Base-by-base conservation (phyloP, 352 stramenopile genomes). In the Thalassiosira exigua region DNA sequence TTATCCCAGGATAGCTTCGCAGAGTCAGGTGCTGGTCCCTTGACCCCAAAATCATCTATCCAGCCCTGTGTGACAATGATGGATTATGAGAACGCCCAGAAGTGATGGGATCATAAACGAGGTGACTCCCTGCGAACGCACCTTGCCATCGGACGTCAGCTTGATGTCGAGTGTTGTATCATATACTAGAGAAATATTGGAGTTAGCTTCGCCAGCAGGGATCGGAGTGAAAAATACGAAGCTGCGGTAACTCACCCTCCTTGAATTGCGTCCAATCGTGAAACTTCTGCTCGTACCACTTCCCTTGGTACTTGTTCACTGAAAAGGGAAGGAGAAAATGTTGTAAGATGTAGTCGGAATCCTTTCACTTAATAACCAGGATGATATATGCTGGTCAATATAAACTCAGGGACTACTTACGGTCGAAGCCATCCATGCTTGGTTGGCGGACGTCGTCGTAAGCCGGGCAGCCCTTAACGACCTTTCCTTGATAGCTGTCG, bases 201-300 rank as follows among this genome's bases (percentile, higher is more conserved):
- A n/a, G n/a, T n/a, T n/a, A n/a, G n/a, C n/a, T n/a, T n/a, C n/a
- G n/a, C n/a, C n/a, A n/a, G n/a, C n/a, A n/a, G n/a, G n/a, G n/a
- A n/a, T n/a, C n/a, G n/a, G n/a, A n/a, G n/a, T n/a, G n/a, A n/a
- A n/a, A n/a, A n/a, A n/a, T n/a, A n/a, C n/a, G n/a, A n/a, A n/a
- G n/a, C n/a, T n/a, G n/a, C n/a, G n/a, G n/a, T n/a, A n/a, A n/a
- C n/a, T n/a, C n/a, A n/a, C n/a, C n/a, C n/a, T 94, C 88, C 53
- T 93, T 92, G 80, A 94, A 94, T 53, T 94, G 90, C 26, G 90
- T 94, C 87, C 87, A 94, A 59, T 94, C 90, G 75, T 94, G 90
- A 76, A 94, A 94, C 48, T 92, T 91, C 14, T 92, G 85, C 67
- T 94, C 88, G 58, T 94, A 94, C 90, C 90, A 94, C 27, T 88